phyloP scores from a whole-genome alignment of 495 filamentous ascomycete genomes.

The Tuber umbilicatum region DNA sequence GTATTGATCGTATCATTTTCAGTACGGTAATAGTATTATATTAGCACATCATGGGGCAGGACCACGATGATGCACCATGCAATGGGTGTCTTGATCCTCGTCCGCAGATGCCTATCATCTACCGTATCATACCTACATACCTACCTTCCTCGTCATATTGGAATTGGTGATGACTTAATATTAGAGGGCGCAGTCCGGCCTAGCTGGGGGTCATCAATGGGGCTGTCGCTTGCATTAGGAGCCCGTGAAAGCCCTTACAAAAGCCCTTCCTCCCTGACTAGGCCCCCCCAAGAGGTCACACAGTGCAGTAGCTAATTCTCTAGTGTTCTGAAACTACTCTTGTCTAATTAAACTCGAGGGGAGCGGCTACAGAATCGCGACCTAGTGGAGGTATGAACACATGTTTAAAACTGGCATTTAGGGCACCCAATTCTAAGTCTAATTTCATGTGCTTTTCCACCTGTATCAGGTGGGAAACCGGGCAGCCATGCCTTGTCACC shows the following conservation, averaged over 20 bases:
- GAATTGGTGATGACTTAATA: background rate
- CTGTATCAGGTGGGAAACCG: background rate
- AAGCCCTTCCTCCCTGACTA: background rate
- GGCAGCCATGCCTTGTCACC: background rate
- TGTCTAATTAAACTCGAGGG: background rate
- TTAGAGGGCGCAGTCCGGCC: background rate
- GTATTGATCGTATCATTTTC: background rate
- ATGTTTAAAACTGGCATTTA: background rate
- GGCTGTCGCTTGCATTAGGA: background rate
- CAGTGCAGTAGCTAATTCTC: background rate
- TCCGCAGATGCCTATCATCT: background rate
- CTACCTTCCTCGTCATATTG: background rate
- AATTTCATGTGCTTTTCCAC: background rate
- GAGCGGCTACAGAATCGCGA: background rate
- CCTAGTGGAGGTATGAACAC: background rate
- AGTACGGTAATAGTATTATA: background rate
- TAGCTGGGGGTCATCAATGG: background rate
- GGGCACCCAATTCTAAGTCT: background rate
- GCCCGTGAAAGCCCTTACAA: background rate
- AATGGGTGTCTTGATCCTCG: background rate
- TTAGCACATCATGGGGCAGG: background rate
- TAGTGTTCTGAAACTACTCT: background rate
- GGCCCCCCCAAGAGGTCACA: background rate
- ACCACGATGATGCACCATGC: background rate
- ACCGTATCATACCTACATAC: background rate